Evolutionary conservation across 768 basidiomycete genomes (phyloP).

Genomic region (Phaffia australis): DNA sequence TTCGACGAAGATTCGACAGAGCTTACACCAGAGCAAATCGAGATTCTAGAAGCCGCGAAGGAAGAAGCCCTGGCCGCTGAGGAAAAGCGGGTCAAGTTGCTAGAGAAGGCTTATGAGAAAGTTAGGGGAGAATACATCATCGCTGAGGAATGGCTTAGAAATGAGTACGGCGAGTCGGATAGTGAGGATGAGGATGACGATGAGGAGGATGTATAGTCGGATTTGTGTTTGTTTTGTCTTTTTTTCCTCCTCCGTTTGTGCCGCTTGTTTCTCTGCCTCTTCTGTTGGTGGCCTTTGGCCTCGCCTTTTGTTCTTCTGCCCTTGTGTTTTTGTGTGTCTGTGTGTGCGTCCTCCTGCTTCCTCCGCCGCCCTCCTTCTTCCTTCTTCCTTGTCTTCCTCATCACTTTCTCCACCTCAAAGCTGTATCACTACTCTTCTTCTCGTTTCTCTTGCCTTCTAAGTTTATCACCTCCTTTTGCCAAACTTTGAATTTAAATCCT

Average conservation of each 20-base stretch:
- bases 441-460: background rate
- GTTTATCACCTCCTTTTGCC: background rate
- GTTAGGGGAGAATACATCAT: constrained; percentile 22
- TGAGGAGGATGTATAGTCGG: constrained; percentile 3
- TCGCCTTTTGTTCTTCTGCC: background rate
- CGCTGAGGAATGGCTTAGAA: constrained; percentile 24
- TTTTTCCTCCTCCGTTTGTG: background rate
- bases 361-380: background rate
- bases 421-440: background rate
- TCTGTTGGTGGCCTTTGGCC: background rate
- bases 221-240: background rate
- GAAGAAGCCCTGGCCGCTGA: constrained; percentile 1
- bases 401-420: constrained; percentile 1
- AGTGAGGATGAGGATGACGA: constrained; percentile 23
- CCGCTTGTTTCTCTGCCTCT: background rate
- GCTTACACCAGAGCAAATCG: constrained; percentile 10
- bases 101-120: constrained; percentile 19
- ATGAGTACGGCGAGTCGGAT: constrained; percentile 16
- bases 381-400: background rate
- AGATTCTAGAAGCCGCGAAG: constrained; percentile 12
- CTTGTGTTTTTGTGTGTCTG: background rate
- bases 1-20: constrained; percentile 10
- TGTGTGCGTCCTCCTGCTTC: background rate
- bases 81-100: constrained; percentile 3
- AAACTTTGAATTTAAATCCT: no score